Conservation (phyloP, 1,284 basidiomycete genomes). For the Cystobasidium pallidum region DNA sequence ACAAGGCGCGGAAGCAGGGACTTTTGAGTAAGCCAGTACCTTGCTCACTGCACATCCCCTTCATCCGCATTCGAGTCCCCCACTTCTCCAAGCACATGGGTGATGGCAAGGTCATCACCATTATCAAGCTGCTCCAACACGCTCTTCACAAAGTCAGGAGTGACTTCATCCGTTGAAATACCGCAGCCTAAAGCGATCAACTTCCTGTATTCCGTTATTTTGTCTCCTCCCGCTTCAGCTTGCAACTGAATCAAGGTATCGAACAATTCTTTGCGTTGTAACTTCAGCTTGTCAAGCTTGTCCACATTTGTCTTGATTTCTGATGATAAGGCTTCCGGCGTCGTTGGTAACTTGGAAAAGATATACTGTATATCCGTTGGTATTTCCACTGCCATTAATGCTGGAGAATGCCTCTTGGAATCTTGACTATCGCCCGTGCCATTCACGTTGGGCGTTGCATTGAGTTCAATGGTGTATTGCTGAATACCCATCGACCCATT, state of each 20-base stretch:
- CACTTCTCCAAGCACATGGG: neutral
- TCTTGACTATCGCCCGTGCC: slow-evolving; percentile 44
- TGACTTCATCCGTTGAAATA: slow-evolving; percentile 78
- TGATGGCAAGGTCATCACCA: slow-evolving; percentile 23
- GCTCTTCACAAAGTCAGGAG: slow-evolving; percentile 57
- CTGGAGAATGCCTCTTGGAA: slow-evolving; percentile 49
- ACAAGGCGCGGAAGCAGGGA: too few relatives aligned
- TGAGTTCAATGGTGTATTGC: slow-evolving; percentile 12
- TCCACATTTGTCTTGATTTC: slow-evolving; percentile 65
- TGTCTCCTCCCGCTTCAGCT: slow-evolving; percentile 80
- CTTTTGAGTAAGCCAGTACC: too few relatives aligned
- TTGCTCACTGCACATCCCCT: neutral
- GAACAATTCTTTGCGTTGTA: slow-evolving; percentile 71
- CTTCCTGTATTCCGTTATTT: slow-evolving; percentile 82
- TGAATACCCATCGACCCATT: slow-evolving; percentile 15
- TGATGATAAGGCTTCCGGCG: slow-evolving; percentile 63
- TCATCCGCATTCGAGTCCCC: slow-evolving; percentile 2
- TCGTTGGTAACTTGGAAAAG: slow-evolving; percentile 49
- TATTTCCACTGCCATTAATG: slow-evolving; percentile 54
- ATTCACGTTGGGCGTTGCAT: slow-evolving; percentile 26
- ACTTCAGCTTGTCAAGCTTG: slow-evolving; percentile 68
- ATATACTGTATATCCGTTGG: slow-evolving; percentile 57
- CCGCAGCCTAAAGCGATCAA: slow-evolving; percentile 85
- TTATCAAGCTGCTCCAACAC: slow-evolving; percentile 41
- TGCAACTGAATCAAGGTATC: slow-evolving; percentile 75